Percentiles rank a stretch among this genome's conserved stretches.
Evolutionary conservation across 208 protist species (phyloP).

Genomic region (Strigomonas culicis): DNA sequence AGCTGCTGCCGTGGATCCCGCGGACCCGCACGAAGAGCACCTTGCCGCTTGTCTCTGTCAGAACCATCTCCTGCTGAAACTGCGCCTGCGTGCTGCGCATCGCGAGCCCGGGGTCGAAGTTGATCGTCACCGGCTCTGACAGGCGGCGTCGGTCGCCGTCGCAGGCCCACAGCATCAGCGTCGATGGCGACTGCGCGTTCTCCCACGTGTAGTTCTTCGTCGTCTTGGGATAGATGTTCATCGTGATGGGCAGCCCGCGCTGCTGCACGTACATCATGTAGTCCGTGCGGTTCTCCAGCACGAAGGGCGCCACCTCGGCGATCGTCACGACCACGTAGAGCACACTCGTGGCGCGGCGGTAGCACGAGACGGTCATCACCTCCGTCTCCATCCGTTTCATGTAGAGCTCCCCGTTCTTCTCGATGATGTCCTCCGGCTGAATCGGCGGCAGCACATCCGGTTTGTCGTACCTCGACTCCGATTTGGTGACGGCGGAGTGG

Average conservation of each 20-base stretch:
- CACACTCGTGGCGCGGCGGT: constrained; percentile 30
- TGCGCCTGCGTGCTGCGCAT: constrained; percentile 21
- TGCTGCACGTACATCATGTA: constrained; percentile 55
- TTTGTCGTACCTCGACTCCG: neutral
- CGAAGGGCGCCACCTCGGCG: constrained; percentile 45
- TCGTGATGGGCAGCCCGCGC: constrained; percentile 18
- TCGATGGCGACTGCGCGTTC: constrained; percentile 14
- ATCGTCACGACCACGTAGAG: constrained; percentile 53
- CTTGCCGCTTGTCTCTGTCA: neutral
- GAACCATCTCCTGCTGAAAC: constrained; percentile 30
- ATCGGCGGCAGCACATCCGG: constrained; percentile 34
- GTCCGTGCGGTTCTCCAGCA: constrained; percentile 72
- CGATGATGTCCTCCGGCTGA: constrained; percentile 38
- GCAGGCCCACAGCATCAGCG: constrained; percentile 30
- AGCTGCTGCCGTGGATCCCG: constrained; percentile 50
- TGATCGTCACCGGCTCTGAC: constrained; percentile 27
- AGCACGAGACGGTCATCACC: constrained; percentile 47
- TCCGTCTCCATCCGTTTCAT: constrained; percentile 32
- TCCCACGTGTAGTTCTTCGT: constrained; percentile 71
- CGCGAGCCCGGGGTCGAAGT: constrained; percentile 55
- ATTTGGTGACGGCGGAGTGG: neutral
- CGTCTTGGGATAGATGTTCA: constrained; percentile 45
- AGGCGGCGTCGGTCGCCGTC: constrained; percentile 3
- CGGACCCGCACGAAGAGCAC: constrained; percentile 71
- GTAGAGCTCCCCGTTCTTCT: constrained; percentile 29